Conservation (phyloP, 352 stramenopile species). For the Phytophthora palmivora region DNA sequence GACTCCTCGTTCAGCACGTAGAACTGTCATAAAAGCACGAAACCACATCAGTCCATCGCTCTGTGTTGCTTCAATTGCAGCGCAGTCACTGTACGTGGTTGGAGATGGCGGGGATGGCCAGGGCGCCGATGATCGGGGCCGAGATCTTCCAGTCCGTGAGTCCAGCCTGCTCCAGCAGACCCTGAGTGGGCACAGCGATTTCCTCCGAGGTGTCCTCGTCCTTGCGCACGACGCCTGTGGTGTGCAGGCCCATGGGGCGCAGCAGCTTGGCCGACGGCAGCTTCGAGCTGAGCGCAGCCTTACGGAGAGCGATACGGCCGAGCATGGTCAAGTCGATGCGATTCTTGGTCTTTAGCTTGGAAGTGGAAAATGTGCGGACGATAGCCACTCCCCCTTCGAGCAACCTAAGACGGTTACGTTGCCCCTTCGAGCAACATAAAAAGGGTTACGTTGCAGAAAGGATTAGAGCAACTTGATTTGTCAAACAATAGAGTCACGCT, state of each 20-base stretch:
- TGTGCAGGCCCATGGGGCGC: conserved; percentile 64
- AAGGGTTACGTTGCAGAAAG: no score
- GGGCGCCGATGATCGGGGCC: conserved; percentile 69
- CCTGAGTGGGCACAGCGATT: conserved; percentile 50
- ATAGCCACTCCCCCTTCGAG: conserved; percentile 30
- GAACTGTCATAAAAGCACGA: conserved; percentile 42
- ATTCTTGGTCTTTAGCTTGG: conserved; percentile 14
- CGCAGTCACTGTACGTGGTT: conserved; percentile 66
- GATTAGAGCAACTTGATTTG: background rate
- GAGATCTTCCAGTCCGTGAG: conserved; percentile 90
- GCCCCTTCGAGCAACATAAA: no score
- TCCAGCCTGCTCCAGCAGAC: conserved; percentile 67
- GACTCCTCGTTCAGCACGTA: conserved; percentile 90
- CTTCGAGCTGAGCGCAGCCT: conserved; percentile 59
- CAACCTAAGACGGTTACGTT: no score
- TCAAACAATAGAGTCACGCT: background rate
- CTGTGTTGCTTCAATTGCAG: background rate
- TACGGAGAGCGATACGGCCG: conserved; percentile 75
- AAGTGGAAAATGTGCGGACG: conserved; percentile 32
- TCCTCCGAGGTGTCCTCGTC: conserved; percentile 58
- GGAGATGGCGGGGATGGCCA: conserved; percentile 79
- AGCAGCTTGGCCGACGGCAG: conserved; percentile 49
- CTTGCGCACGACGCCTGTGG: conserved; percentile 59
- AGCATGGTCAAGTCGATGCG: conserved; percentile 58
- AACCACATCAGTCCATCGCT: background rate